Base-by-base conservation (phyloP, 306 rosid species). In the Begonia loranthoides region DNA sequence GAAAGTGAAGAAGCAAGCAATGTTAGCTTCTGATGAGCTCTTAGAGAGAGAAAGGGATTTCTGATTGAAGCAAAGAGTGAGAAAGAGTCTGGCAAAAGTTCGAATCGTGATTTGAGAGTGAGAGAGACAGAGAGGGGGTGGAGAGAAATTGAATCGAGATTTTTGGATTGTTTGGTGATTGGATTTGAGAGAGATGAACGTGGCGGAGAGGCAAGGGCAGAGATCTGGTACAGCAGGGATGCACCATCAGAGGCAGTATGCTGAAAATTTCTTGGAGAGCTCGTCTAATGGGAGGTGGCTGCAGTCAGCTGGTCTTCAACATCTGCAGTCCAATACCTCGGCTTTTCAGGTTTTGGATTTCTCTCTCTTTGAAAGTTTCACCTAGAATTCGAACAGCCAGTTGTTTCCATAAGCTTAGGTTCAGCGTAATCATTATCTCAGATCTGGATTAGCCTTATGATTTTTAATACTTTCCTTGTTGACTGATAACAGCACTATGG, bases 291-390 rank as follows among this genome's bases (percentile, higher is more conserved):
- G 84, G 49, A 55, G 93, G 44, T 92, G 99, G 99, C 92, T 92
- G 40, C 99, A 92, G 62, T 80, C 99, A 2, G 83, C 99, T 50
- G 99, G 99, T 28, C 94, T 92, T 55, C 95, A 92, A 58, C 90
- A 81, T 51, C 87, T 92, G 4, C 90, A 83, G 54, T 62, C 92
- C 52, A 77, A 72, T 64, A 58, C 82, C 54, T 67, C 77, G 28
- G 67, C 87, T 1, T 71, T 75, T 45, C 99, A 86, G 99, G 99
- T 84, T 62, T 9, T 47, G 38, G 45, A 59, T 15, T 10, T 1
- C 38, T 38, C 14, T 44, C 36, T 57, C 4, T 17, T 48, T 34
- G n/a, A 0, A 10, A 4, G 12, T 58, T 58, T 36, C 5, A 5
- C 10, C 17, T 22, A 17, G 59, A 13, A 58, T 41, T 52, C 17